A percentile compares a stretch with the other conserved stretches of the same genome.
These are phyloP conservation scores for Talaromyces atroroseus DNA, from an alignment of 2,329 filamentous ascomycete species.

Conservation along the genomic window DNA sequence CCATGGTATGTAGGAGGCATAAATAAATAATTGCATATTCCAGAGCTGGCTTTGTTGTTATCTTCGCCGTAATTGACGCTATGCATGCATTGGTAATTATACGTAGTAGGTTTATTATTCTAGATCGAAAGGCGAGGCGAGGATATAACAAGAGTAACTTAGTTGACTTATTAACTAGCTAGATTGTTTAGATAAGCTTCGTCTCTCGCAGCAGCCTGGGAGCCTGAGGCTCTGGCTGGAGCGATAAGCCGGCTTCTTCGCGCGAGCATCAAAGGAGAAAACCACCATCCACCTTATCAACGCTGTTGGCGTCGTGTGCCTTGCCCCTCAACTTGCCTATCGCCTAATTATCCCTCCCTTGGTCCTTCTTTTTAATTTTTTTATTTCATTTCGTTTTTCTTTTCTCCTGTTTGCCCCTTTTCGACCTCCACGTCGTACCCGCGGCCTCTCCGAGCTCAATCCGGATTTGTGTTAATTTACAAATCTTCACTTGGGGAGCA, in stretches of 20 bases:
- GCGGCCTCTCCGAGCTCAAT: background rate
- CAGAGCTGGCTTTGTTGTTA: too few relatives aligned
- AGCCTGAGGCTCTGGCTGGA: background rate
- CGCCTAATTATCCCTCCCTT: background rate
- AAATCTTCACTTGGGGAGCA: too few relatives aligned
- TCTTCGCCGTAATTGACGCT: too few relatives aligned
- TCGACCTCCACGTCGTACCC: background rate
- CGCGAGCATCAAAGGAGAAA: background rate
- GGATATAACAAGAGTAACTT: too few relatives aligned
- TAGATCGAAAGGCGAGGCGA: too few relatives aligned
- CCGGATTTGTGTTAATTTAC: too few relatives aligned
- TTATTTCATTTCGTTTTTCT: background rate
- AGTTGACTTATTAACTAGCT: too few relatives aligned
- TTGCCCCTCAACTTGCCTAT: background rate
- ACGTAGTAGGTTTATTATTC: too few relatives aligned
- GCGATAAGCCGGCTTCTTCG: background rate
- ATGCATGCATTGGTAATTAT: too few relatives aligned
- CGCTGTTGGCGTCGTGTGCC: background rate
- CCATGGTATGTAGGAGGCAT: background rate
- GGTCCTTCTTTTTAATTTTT: background rate
- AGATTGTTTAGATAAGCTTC: background rate
- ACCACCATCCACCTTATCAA: background rate
- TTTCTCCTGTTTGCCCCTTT: background rate
- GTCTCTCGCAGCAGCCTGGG: background rate
- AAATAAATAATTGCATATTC: background rate